phyloP scores from a whole-genome alignment of 163 green algal species.

The Chlorella variabilis region DNA sequence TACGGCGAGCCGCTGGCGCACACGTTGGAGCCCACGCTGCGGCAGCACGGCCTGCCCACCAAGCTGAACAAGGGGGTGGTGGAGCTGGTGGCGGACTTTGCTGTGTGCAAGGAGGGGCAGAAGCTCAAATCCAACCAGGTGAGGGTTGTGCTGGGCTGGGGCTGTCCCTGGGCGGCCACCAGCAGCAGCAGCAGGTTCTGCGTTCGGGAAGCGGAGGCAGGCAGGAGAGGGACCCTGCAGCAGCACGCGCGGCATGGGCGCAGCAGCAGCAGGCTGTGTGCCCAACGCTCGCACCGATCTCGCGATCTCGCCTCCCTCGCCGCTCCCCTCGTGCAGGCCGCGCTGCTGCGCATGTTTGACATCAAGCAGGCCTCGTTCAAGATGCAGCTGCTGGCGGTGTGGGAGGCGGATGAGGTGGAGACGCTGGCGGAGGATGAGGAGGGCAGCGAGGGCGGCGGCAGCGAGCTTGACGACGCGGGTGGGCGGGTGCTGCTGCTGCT shows the following conservation, averaged over 20 bases:
- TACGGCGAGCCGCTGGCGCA: slow-evolving; percentile 81
- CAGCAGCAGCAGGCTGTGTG: too few relatives aligned
- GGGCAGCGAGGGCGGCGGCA: background rate
- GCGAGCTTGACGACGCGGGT: background rate
- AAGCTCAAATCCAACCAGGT: slow-evolving; percentile 71
- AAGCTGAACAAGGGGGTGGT: slow-evolving; percentile 93
- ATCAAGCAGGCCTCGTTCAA: slow-evolving; percentile 87
- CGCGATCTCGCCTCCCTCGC: too few relatives aligned
- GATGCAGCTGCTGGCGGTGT: slow-evolving; percentile 73
- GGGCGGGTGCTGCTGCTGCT: background rate
- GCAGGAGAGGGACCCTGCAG: too few relatives aligned
- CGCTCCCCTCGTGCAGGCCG: slow-evolving; percentile 60
- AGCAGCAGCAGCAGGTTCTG: too few relatives aligned
- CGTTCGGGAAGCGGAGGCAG: too few relatives aligned
- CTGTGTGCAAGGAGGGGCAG: slow-evolving; percentile 78
- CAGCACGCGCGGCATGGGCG: too few relatives aligned
- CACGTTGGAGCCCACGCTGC: slow-evolving; percentile 93
- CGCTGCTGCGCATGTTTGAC: slow-evolving; percentile 86
- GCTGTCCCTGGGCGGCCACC: too few relatives aligned
- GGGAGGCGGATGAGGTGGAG: slow-evolving; percentile 46
- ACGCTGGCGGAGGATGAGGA: slow-evolving; percentile 31
- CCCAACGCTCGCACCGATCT: too few relatives aligned
- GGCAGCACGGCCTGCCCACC: slow-evolving; percentile 92
- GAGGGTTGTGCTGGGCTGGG: too few relatives aligned
- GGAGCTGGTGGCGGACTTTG: slow-evolving; percentile 83